Evolutionary conservation across 768 basidiomycete species (phyloP), one percentile per base, ranked within the genome.

Genomic region (Termitomyces sp.): DNA sequence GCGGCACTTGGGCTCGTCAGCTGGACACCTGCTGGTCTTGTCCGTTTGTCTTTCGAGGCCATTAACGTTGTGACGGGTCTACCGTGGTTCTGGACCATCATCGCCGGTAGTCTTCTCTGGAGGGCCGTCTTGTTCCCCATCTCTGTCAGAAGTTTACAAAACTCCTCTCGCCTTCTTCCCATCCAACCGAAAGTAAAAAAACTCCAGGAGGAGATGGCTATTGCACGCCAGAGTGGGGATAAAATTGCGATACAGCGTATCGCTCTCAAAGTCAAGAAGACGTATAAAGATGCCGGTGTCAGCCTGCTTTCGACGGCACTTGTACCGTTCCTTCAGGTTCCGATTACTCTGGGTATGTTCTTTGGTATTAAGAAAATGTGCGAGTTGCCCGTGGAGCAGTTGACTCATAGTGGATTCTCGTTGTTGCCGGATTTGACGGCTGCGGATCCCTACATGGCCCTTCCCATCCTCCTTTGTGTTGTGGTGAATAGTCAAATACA

Each of bases 1-100:
- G 81, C 84, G 16, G 79, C 82, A 4, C 76, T 90, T 39, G 90
- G 87, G 2, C 71, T 92, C 3, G 71, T 76, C 16, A 67, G 74
- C 17, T 89, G 83, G 81, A 73, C 79, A 46, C 90, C 89, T 3
- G 79, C 83, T 0, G 89, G 88, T 0, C 61, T 87, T 34, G 72
- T 84, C 19, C 76, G 80, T 42, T 83, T 80, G 79, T 72, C 81
- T 17, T 73, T 89, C 48, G 90, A 93, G 68, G 59, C 83, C 47
- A 68, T 91, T 52, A 83, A 92, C 60, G 84, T 91, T 50, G 70
- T 76, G 47, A 82, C 83, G 0, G 86, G 84, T 37, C 70, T 93
- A 57, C 86, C 88, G 0, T 94, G 93, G 91, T 89, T 89, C 74
- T 83, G 85, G 77, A 88, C 91, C 47, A 89, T 94, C 70, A 70